phyloP scores from a whole-genome alignment of 148 eudicot species.

The Vaccinium myrtillus region DNA sequence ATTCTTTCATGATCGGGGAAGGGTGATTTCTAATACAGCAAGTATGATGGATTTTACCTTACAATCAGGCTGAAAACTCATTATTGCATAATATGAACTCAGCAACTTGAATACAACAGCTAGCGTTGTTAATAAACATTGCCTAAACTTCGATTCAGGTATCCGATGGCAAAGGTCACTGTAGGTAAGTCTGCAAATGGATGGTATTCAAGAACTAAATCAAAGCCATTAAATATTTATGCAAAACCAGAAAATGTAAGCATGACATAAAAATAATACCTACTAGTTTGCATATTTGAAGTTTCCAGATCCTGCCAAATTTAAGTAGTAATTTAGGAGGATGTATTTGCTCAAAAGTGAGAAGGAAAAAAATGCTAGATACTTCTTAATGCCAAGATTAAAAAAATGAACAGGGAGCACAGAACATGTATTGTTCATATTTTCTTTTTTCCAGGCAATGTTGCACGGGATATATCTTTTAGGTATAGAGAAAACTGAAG shows the following conservation, averaged over 20 bases:
- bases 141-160: constrained; percentile 93
- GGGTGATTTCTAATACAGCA: neutral
- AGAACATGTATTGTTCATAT: neutral
- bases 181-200: constrained; percentile 78
- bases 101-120: constrained; percentile 79
- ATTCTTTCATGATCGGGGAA: neutral
- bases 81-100: constrained; percentile 81
- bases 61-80: constrained; percentile 70
- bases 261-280: constrained; percentile 36
- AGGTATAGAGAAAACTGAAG: constrained; percentile 1
- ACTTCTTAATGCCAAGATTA: constrained; percentile 9
- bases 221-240: constrained; percentile 19
- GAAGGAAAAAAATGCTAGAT: constrained; percentile 20
- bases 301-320: constrained; percentile 68
- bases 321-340: constrained; percentile 25
- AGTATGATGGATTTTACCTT: constrained; percentile 40
- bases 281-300: constrained; percentile 36
- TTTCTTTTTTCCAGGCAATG: neutral
- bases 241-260: constrained; percentile 21
- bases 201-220: constrained; percentile 28
- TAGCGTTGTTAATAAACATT: constrained; percentile 74
- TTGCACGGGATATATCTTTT: neutral
- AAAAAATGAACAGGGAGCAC: constrained; percentile 14
- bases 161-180: constrained; percentile 85
- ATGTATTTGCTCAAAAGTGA: constrained; percentile 13